These are phyloP conservation scores for Triadica sebifera DNA, from an alignment of 345 rosid genomes.

Conservation along the genomic window DNA sequence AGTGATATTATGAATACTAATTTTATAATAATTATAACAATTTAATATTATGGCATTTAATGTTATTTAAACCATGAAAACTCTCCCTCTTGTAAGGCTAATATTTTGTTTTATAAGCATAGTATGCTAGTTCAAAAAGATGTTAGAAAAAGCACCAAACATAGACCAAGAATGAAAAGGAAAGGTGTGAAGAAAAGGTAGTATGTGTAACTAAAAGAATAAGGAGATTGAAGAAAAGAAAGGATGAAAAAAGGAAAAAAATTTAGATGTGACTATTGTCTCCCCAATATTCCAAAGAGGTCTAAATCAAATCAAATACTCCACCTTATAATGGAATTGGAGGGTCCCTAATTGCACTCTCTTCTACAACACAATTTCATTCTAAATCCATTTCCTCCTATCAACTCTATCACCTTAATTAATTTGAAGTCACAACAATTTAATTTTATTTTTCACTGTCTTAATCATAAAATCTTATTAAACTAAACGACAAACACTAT, in stretches of 20 bases:
- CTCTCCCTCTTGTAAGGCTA: not conserved
- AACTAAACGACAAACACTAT: not conserved
- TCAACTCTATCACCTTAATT: no score
- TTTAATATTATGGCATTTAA: no score
- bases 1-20: no score
- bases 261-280: slow-evolving; percentile 49
- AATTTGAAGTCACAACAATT: no score
- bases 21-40: no score
- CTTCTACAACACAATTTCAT: no score
- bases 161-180: slow-evolving; percentile 29
- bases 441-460: not conserved
- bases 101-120: not conserved
- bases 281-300: slow-evolving; percentile 47
- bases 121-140: slow-evolving; percentile 11
- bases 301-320: slow-evolving; percentile 29
- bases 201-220: slow-evolving; percentile 24
- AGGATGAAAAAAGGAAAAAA: slow-evolving; percentile 31
- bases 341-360: slow-evolving; percentile 44
- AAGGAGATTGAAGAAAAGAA: slow-evolving; percentile 15
- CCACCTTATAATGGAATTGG: slow-evolving; percentile 26
- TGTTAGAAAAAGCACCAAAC: slow-evolving; percentile 19
- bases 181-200: slow-evolving; percentile 34
- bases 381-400: no score
- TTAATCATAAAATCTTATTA: not conserved
- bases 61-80: no score